These are phyloP conservation scores for Phoenix dactylifera DNA, from an alignment of 176 grass and related monocot species.

Conservation along the genomic window DNA sequence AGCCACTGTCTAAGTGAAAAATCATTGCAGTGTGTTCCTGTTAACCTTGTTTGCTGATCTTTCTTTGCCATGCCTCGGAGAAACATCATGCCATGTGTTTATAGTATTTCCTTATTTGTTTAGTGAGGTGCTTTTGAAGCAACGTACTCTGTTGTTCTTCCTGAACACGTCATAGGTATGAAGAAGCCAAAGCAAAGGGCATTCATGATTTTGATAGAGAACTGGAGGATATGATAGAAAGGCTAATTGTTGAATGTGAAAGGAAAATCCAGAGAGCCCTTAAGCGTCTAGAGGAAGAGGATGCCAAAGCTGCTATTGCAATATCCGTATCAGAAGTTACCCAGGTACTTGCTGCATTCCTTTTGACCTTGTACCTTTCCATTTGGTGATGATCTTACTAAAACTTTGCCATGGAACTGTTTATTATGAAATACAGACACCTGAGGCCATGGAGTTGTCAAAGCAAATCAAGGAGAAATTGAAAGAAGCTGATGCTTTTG, in stretches of 20 bases:
- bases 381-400: too few relatives aligned
- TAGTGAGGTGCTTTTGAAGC: too few relatives aligned
- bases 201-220: conserved; percentile 71
- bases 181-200: conserved; percentile 84
- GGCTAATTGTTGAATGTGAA: conserved; percentile 91
- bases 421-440: conserved; percentile 32
- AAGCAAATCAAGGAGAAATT: conserved; percentile 97
- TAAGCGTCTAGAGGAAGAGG: conserved; percentile 77
- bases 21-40: too few relatives aligned
- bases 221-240: conserved; percentile 85
- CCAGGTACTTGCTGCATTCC: conserved; percentile 40
- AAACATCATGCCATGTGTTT: too few relatives aligned
- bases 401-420: too few relatives aligned
- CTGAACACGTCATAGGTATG: conserved; percentile 74
- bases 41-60: too few relatives aligned
- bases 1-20: too few relatives aligned
- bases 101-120: too few relatives aligned
- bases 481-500: conserved; percentile 70
- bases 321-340: conserved; percentile 85
- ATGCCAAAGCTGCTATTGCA: conserved; percentile 89
- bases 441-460: conserved; percentile 68
- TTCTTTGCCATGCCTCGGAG: too few relatives aligned
- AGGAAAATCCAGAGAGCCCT: conserved; percentile 96
- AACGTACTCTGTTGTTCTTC: conserved; percentile 5
- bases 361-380: too few relatives aligned